A percentile compares a stretch with the other conserved stretches of the same genome.
These are phyloP conservation scores for Paracamarosporium sp. DNA, from an alignment of 2,329 filamentous ascomycete genomes.

Conservation along the genomic window DNA sequence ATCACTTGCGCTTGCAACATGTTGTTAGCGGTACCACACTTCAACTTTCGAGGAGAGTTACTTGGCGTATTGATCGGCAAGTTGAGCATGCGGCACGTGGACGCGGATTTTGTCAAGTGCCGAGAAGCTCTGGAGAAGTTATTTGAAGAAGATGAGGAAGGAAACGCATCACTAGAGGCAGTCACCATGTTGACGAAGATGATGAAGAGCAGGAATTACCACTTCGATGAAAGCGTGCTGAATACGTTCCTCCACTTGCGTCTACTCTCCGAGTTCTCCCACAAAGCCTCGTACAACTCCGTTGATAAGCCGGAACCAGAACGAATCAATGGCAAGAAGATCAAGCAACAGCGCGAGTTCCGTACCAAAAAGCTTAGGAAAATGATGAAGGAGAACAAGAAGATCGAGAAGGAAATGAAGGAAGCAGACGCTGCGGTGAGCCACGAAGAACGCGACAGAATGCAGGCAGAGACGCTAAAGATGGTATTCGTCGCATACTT, in stretches of 20 bases:
- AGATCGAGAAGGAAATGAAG: constrained; percentile 89
- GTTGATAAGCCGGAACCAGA: constrained; percentile 69
- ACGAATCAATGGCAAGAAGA: constrained; percentile 60
- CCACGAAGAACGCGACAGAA: constrained; percentile 89
- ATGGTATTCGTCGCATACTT: constrained; percentile 96
- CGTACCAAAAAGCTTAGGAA: constrained; percentile 89
- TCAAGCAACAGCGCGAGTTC: constrained; percentile 81
- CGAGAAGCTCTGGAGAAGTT: constrained; percentile 79
- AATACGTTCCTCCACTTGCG: constrained; percentile 92
- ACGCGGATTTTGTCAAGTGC: constrained; percentile 79
- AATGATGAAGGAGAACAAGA: constrained; percentile 81
- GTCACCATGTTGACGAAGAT: constrained; percentile 87
- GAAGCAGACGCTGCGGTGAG: constrained; percentile 89
- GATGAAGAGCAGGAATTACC: constrained; percentile 88
- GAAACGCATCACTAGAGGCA: constrained; percentile 84
- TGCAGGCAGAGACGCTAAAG: constrained; percentile 95
- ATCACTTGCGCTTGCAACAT: constrained; percentile 86
- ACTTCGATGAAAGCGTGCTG: constrained; percentile 82
- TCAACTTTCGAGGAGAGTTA: constrained; percentile 92
- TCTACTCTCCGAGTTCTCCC: constrained; percentile 83
- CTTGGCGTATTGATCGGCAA: constrained; percentile 87
- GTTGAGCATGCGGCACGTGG: constrained; percentile 74
- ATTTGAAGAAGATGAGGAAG: constrained; percentile 88
- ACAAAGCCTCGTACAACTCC: constrained; percentile 79
- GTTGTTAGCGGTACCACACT: constrained; percentile 84